Conservation (phyloP, 2,329 filamentous ascomycete species). For the Cercospora sojina region DNA sequence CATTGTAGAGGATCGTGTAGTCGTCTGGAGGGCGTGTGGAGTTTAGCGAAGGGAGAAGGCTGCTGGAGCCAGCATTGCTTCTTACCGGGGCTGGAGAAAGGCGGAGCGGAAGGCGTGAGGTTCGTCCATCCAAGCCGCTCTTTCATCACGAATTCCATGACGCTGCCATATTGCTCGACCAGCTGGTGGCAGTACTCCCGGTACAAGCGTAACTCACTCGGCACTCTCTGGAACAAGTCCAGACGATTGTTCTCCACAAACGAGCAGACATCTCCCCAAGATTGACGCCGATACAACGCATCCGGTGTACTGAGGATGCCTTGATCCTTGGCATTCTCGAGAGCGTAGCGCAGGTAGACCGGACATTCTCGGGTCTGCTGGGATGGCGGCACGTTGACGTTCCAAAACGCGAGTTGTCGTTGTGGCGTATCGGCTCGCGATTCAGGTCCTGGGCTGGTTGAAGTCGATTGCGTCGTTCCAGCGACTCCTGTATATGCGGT, state of each 20-base stretch:
- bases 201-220: conserved; percentile 77
- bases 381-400: conserved; percentile 68
- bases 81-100: conserved; percentile 10
- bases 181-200: conserved; percentile 66
- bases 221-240: conserved; percentile 72
- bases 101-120: conserved; percentile 30
- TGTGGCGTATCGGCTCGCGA: background rate
- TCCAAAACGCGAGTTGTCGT: conserved; percentile 66
- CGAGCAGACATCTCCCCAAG: conserved; percentile 68
- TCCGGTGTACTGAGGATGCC: conserved; percentile 71
- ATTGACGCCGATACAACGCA: conserved; percentile 58
- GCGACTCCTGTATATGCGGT: background rate
- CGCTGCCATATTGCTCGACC: conserved; percentile 66
- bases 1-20: conserved; percentile 76
- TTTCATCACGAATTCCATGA: conserved; percentile 72
- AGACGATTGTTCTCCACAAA: conserved; percentile 68
- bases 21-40: conserved; percentile 11
- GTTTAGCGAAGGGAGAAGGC: background rate
- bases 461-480: background rate
- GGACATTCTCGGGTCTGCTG: conserved; percentile 69
- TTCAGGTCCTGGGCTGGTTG: background rate
- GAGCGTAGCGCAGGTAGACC: conserved; percentile 61
- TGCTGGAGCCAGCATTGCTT: too few relatives aligned
- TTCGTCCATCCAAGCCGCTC: conserved; percentile 68
- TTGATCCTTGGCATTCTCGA: conserved; percentile 62